These are phyloP conservation scores for Candida sojae DNA, from an alignment of 1,139 yeast genomes.

Conservation along the genomic window DNA sequence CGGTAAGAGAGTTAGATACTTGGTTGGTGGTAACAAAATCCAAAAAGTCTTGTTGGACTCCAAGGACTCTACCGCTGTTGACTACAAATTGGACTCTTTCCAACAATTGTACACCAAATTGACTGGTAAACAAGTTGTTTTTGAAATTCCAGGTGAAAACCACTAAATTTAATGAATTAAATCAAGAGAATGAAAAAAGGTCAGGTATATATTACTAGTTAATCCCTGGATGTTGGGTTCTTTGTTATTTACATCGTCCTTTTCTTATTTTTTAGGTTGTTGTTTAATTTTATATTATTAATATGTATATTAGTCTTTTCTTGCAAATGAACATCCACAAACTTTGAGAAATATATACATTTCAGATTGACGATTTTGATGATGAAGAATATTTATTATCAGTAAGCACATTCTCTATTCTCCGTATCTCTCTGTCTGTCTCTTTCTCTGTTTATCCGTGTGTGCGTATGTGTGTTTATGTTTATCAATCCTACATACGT, in stretches of 20 bases:
- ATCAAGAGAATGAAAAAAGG: too few relatives aligned
- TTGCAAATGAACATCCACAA: neutral
- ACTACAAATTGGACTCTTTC: constrained; percentile 99
- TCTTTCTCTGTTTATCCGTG: too few relatives aligned
- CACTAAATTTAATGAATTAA: constrained; percentile 26
- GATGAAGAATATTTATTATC: neutral
- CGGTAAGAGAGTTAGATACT: constrained; percentile 99
- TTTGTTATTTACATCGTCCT: neutral
- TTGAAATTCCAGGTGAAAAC: constrained; percentile 84
- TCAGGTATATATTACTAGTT: neutral
- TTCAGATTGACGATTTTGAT: neutral
- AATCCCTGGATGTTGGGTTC: neutral
- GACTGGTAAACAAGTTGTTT: constrained; percentile 99
- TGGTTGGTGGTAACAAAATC: constrained; percentile 98
- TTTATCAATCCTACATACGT: too few relatives aligned
- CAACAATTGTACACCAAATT: constrained; percentile 97
- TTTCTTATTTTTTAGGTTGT: neutral
- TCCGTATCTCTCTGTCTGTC: too few relatives aligned
- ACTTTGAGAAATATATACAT: neutral
- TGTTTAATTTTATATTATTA: constrained; percentile 2
- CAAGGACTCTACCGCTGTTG: constrained; percentile 96
- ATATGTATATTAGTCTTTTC: neutral
- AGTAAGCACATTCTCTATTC: too few relatives aligned
- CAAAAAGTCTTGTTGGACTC: constrained; percentile 98
- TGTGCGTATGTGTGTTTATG: too few relatives aligned